Evolutionary conservation across 2,329 filamentous ascomycete species (phyloP), one percentile per base, ranked within the genome.

Genomic region (Septoria petroselini): DNA sequence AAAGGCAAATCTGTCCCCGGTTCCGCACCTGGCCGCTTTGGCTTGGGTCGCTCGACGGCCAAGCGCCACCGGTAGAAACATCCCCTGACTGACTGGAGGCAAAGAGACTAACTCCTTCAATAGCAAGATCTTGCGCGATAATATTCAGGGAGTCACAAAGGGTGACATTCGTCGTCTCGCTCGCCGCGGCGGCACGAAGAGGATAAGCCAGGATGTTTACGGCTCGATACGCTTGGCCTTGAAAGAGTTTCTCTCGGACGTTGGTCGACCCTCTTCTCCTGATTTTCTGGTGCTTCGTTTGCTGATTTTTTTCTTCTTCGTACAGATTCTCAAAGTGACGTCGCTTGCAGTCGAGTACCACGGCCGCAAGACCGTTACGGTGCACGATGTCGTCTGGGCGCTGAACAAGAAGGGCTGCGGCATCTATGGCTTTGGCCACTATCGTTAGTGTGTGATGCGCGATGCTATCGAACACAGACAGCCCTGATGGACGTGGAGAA

Each of bases 111-210:
- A 18, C 15, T 38, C 34, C 48, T 27, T 21, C 7, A 6, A 94
- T 76, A 86, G 91, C 69, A 95, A 95, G 85, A 94, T 95, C 80
- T 81, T 95, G 73, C 87, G 88, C 75, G 90, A 95, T 85, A 95
- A 95, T 85, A 95, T 95, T 70, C 88, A 95, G 77, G 90, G 91
- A 76, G 93, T 95, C 70, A 95, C 90, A 68, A 95, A 95, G 84
- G 48, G 48, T 1, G 56, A 45, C 39, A 64, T 62, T 51, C 86
- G 90, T 68, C 83, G 86, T 35, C 70, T 91, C 0, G 87, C 87
- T 1, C 80, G 87, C 4, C 81, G 87, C 5, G 87, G 86, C 1
- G 87, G 87, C 0, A 83, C 91, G 0, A 90, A 89, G 65, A 75
- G 86, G 0, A 88, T 91, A 4, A 84, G 82, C 0, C 76, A 63